A percentile compares a stretch with the other conserved stretches of the same genome.
phyloP scores from a whole-genome alignment of 176 grass and related monocot species.

The Chrysopogon serrulatus region DNA sequence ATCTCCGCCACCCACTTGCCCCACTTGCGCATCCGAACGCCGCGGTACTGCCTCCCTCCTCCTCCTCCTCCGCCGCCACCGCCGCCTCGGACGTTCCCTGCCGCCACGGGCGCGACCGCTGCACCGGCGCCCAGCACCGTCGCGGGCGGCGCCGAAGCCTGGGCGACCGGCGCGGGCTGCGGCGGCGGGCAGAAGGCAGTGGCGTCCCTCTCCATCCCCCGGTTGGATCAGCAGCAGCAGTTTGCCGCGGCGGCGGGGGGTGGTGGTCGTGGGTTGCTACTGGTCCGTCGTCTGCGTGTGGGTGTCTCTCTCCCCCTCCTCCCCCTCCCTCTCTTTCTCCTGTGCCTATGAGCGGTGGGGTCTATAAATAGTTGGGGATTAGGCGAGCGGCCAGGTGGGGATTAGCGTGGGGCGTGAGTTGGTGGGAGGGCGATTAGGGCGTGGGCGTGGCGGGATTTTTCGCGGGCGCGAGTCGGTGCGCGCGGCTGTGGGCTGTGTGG shows the following conservation, averaged over 20 bases:
- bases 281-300: background rate
- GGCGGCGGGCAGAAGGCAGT: conserved; percentile 23
- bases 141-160: background rate
- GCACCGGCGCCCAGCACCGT: background rate
- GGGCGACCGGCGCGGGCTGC: background rate
- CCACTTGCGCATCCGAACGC: conserved; percentile 95
- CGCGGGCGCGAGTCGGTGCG: conserved; percentile 13
- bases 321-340: background rate
- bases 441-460: conserved; percentile 1
- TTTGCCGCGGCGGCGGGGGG: background rate
- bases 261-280: background rate
- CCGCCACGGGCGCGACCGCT: background rate
- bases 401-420: background rate
- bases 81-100: background rate
- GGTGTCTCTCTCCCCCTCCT: background rate
- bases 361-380: conserved; percentile 43
- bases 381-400: conserved; percentile 17
- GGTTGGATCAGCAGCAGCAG: background rate
- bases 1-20: conserved; percentile 98
- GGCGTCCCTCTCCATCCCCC: conserved; percentile 38
- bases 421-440: conserved; percentile 19
- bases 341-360: conserved; percentile 27
- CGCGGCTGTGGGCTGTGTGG: background rate
- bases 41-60: conserved; percentile 73
- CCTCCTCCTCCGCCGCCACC: background rate